phyloP scores from a whole-genome alignment of 2,329 filamentous ascomycete genomes.

The Alternaria panax region DNA sequence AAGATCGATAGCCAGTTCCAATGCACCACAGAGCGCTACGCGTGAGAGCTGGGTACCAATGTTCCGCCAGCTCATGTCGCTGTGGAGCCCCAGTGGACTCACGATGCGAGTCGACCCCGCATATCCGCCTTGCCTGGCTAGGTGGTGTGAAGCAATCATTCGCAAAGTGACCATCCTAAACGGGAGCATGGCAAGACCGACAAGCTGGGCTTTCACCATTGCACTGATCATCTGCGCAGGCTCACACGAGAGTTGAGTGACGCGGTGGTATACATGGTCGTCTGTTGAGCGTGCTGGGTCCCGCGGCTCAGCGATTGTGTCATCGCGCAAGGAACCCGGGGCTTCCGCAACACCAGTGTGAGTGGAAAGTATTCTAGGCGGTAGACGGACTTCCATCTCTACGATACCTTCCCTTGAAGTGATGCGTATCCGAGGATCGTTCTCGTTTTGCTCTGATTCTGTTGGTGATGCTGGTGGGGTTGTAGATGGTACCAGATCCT shows the following conservation, averaged over 20 bases:
- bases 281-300: slow-evolving; percentile 7
- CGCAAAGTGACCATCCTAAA: slow-evolving; percentile 41
- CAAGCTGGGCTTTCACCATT: slow-evolving; percentile 42
- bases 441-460: slow-evolving; percentile 36
- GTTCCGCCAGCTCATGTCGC: slow-evolving; percentile 24
- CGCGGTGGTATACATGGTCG: slow-evolving; percentile 37
- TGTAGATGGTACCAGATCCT: slow-evolving; percentile 26
- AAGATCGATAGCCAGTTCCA: slow-evolving; percentile 46
- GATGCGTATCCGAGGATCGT: slow-evolving; percentile 49
- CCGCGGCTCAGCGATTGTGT: slow-evolving; percentile 12
- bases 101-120: slow-evolving; percentile 18
- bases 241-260: slow-evolving; percentile 46
- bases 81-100: slow-evolving; percentile 12
- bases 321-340: slow-evolving; percentile 14
- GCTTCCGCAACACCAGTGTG: slow-evolving; percentile 35
- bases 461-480: slow-evolving; percentile 37
- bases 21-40: slow-evolving; percentile 41
- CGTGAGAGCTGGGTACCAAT: slow-evolving; percentile 39
- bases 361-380: slow-evolving; percentile 40
- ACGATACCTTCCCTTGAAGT: slow-evolving; percentile 49
- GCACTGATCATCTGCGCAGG: slow-evolving; percentile 44
- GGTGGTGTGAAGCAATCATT: slow-evolving; percentile 43
- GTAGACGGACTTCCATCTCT: slow-evolving; percentile 50
- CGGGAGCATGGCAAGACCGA: slow-evolving; percentile 41
- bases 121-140: slow-evolving; percentile 19